Conservation (phyloP, 148 eudicot species). For the Fagopyrum tataricum region DNA sequence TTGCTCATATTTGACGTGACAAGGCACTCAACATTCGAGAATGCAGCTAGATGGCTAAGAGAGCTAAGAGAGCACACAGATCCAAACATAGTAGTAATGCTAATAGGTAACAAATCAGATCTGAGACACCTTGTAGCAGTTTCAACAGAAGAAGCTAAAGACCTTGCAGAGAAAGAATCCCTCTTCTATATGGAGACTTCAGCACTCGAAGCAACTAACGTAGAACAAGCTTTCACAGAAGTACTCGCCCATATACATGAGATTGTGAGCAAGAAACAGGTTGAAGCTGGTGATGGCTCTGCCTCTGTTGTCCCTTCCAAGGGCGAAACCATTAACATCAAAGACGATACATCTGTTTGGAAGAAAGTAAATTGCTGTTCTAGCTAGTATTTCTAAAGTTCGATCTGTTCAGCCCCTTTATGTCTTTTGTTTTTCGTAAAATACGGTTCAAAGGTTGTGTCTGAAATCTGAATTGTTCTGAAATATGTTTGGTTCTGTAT, state of each 20-base stretch:
- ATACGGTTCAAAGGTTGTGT: not conserved
- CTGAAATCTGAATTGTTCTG: not conserved
- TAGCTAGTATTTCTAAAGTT: constrained; percentile 25
- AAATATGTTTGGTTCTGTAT: not conserved
- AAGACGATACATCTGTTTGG: constrained; percentile 48
- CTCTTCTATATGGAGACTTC: constrained; percentile 92
- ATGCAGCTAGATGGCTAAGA: constrained; percentile 65
- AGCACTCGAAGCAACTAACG: constrained; percentile 85
- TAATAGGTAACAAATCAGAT: constrained; percentile 87
- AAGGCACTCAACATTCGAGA: constrained; percentile 72
- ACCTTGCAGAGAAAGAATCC: constrained; percentile 61
- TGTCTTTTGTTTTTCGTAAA: not conserved
- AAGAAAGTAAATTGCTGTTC: constrained; percentile 75
- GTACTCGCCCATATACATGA: constrained; percentile 61
- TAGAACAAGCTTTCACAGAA: constrained; percentile 70
- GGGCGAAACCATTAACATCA: constrained; percentile 61
- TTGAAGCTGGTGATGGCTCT: constrained; percentile 63
- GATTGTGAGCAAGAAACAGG: constrained; percentile 77
- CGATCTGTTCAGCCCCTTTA: not conserved
- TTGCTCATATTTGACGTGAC: constrained; percentile 85
- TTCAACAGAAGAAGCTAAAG: constrained; percentile 59
- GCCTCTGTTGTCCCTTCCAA: constrained; percentile 48
- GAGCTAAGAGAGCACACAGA: constrained; percentile 85
- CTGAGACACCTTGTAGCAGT: constrained; percentile 82
- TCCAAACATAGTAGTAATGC: constrained; percentile 86